Evolutionary conservation across 2,329 filamentous ascomycete genomes (phyloP), one percentile per base, ranked within the genome.

Genomic region (Clarireedia paspali): DNA sequence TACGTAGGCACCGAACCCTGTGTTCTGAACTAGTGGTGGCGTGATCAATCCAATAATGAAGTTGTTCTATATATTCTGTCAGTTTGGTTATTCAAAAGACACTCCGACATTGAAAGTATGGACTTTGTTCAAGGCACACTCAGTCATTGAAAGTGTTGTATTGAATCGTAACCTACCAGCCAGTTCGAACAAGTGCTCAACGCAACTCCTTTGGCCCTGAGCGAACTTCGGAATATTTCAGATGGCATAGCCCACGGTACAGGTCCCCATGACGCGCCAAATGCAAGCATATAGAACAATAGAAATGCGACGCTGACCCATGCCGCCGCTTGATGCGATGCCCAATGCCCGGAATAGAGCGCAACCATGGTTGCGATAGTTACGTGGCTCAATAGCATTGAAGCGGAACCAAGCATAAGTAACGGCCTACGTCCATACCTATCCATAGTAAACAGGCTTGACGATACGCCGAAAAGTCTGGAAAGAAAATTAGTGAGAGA

Each of bases 151-250:
- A 30, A 27, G n/a, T 24, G 34, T 40, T 7, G 2, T n/a, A 27
- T 49, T 17, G 27, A 9, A 5, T 10, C 6, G 6, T 17, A 4
- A 30, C 53, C 45, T 47, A 55, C 17, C 76, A 84, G 70, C 80
- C 84, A 88, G 67, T 83, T 84, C 5, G 76, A 78, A 59, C 76
- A 80, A 0, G 82, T 85, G 0, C 81, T 81, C 0, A 85, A 70
- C 3, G 82, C 82, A 0, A 85, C 82, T 39, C 84, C 84, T 65
- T 86, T 88, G 4, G 82, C 82, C 14, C 82, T 74, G 0, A 80
- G 69, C 0, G 74, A 75, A 0, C 76, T 77, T 0, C 80, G 81
- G 44, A 85, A 86, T n/a, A 88, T 80, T 36, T 89, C 81, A 45
- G 75, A 72, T 1, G 75, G 72, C 60, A 74, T 63, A 4, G 70